Conservation (phyloP, 805 yeast genomes). For the Schwanniomyces yamadae region DNA sequence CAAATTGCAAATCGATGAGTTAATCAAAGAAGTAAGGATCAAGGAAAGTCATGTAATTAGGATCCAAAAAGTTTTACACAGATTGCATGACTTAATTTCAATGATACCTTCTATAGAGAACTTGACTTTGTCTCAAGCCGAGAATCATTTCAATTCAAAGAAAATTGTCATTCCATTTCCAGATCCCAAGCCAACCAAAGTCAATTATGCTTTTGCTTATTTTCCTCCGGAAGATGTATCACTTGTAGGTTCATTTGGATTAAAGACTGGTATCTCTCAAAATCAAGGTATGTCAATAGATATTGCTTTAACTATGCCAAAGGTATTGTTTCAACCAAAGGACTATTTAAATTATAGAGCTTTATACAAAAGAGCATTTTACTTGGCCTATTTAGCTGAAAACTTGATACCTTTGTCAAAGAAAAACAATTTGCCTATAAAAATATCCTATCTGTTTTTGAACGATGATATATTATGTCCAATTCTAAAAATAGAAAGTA, state of each 20-base stretch:
- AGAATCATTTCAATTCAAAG: slow-evolving; percentile 48
- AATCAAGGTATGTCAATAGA: slow-evolving; percentile 70
- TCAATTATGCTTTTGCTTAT: slow-evolving; percentile 71
- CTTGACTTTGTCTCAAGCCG: slow-evolving; percentile 59
- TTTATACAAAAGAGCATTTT: slow-evolving; percentile 84
- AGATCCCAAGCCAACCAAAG: slow-evolving; percentile 78
- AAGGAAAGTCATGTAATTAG: slow-evolving; percentile 64
- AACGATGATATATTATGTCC: slow-evolving; percentile 82
- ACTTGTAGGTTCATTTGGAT: slow-evolving; percentile 85
- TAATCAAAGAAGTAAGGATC: slow-evolving; percentile 74
- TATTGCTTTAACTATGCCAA: slow-evolving; percentile 80
- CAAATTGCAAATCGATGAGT: slow-evolving; percentile 91
- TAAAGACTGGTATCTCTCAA: slow-evolving; percentile 73
- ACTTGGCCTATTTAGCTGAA: slow-evolving; percentile 74
- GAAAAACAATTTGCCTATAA: slow-evolving; percentile 58
- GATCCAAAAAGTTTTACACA: slow-evolving; percentile 74
- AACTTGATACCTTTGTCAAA: slow-evolving; percentile 54
- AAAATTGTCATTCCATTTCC: slow-evolving; percentile 76
- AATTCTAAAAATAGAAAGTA: slow-evolving; percentile 60
- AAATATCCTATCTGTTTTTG: slow-evolving; percentile 59
- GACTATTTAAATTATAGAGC: slow-evolving; percentile 91
- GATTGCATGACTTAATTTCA: slow-evolving; percentile 66
- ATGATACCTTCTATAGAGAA: slow-evolving; percentile 57
- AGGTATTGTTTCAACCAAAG: slow-evolving; percentile 69
- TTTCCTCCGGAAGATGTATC: slow-evolving; percentile 70